Evolutionary conservation across 495 filamentous ascomycete genomes (phyloP), one percentile per base, ranked within the genome.

Genomic region (Penicillium lagena): DNA sequence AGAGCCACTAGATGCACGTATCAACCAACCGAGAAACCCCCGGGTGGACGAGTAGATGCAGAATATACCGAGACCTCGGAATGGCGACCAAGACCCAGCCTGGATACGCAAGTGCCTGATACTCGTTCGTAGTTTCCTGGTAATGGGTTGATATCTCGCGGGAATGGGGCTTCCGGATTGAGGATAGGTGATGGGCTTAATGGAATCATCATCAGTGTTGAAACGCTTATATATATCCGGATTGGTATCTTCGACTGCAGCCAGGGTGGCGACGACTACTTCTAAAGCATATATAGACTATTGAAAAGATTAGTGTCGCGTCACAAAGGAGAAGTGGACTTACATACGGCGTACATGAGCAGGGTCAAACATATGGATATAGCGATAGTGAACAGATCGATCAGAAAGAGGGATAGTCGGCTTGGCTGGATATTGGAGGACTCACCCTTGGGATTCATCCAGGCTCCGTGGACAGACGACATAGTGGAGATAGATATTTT

Each of bases 181-280:
- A 22, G 59, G 57, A 7, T 58, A 51, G 33, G 68, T 55, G 7
- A 51, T 46, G 3, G 66, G 49, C 47, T 66, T 64, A 35, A 58
- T 68, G 9, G 55, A 56, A 40, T 63, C 50, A 31, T 68, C 62
- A 17, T 6, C 31, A 14, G 49, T 39, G 37, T 71, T 60, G 50
- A 73, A 66, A 15, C 66, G 58, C 40, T 78, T 64, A 46, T 76
- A 78, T 49, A 80, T 70, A 42, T 78, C 70, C 8, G 79, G 73
- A 46, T 77, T 76, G 29, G 81, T 69, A 40, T 73, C 73, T 61
- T 87, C 83, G 47, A 87, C 63, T 44, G 76, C 74, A 39, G 80
- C 73, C 12, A 87, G 68, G 9, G 78, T 79, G 6, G 74, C 64
- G 13, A 85, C 66, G 17, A 86, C 71, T 32, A 70, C 17, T 17